Percentiles rank a stretch among this genome's conserved stretches.
These are phyloP conservation scores for Mangifera indica DNA, from an alignment of 345 rosid species.

Conservation along the genomic window DNA sequence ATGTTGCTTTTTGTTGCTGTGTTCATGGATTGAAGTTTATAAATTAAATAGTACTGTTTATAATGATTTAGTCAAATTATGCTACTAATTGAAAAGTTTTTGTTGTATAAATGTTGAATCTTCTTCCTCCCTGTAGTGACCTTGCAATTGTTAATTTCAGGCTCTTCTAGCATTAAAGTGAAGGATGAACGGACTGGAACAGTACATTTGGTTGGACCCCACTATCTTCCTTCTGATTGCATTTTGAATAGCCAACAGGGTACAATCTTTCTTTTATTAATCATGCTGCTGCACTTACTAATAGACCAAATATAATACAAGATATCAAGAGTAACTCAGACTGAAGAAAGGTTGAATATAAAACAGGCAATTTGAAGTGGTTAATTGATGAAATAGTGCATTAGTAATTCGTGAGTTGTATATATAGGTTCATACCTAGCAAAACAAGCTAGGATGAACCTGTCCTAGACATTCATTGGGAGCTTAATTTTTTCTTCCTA, in stretches of 20 bases:
- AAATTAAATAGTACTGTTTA: not conserved
- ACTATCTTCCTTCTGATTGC: conserved; percentile 54
- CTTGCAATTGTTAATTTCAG: conserved; percentile 40
- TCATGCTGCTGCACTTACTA: conserved; percentile 28
- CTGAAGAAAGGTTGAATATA: conserved; percentile 19
- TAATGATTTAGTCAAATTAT: not conserved
- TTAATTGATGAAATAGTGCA: conserved; percentile 22
- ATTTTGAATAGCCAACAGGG: conserved; percentile 30
- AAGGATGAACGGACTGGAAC: conserved; percentile 89
- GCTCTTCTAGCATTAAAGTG: conserved; percentile 92
- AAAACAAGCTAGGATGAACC: conserved; percentile 17
- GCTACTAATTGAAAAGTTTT: not conserved
- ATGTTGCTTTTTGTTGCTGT: not conserved
- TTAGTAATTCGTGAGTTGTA: conserved; percentile 9
- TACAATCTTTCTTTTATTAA: conserved; percentile 29
- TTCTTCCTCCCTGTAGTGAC: conserved; percentile 2
- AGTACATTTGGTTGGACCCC: conserved; percentile 87
- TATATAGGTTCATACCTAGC: not conserved
- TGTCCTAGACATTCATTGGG: conserved; percentile 12
- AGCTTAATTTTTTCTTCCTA: not conserved
- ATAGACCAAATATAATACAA: conserved; percentile 15
- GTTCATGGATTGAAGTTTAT: not conserved
- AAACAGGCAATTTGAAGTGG: conserved; percentile 7
- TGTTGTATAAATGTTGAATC: not conserved
- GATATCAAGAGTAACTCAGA: conserved; percentile 11